These are phyloP conservation scores for Fusarium sacchari DNA, from an alignment of 2,329 filamentous ascomycete species.

Conservation along the genomic window DNA sequence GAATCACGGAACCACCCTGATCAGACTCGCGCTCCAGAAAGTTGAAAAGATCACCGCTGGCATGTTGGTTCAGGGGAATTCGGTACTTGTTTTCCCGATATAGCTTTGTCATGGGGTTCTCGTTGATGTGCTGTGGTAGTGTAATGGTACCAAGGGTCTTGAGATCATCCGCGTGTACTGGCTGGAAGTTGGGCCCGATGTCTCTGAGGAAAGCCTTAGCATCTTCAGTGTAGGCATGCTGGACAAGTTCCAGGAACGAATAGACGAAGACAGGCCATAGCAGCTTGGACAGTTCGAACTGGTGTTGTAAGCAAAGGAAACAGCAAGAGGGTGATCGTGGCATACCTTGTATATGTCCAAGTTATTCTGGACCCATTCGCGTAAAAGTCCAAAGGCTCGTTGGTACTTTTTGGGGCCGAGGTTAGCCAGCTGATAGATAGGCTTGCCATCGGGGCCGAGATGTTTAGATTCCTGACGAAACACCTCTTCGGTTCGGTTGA, in stretches of 20 bases:
- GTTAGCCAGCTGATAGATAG: slow-evolving; percentile 75
- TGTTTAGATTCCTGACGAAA: slow-evolving; percentile 90
- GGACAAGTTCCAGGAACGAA: slow-evolving; percentile 83
- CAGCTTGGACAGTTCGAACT: slow-evolving; percentile 88
- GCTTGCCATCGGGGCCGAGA: slow-evolving; percentile 82
- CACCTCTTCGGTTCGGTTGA: slow-evolving; percentile 90
- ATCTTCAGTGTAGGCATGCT: slow-evolving; percentile 76
- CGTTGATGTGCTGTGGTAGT: slow-evolving; percentile 79
- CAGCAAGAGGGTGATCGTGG: neutral
- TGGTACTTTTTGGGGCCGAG: slow-evolving; percentile 80
- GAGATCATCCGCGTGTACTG: slow-evolving; percentile 82
- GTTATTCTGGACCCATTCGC: slow-evolving; percentile 88
- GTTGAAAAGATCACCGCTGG: slow-evolving; percentile 83
- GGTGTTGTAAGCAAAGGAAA: slow-evolving; percentile 29
- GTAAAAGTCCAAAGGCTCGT: slow-evolving; percentile 77
- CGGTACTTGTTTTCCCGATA: slow-evolving; percentile 91
- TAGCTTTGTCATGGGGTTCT: slow-evolving; percentile 80
- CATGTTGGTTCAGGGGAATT: slow-evolving; percentile 86
- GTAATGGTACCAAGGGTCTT: slow-evolving; percentile 78
- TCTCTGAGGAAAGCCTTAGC: slow-evolving; percentile 77
- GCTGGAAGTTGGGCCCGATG: slow-evolving; percentile 76
- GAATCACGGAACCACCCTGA: slow-evolving; percentile 81
- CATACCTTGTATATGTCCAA: slow-evolving; percentile 91
- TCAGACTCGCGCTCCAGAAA: slow-evolving; percentile 89
- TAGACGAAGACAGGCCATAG: slow-evolving; percentile 96